Evolutionary conservation across 2,329 filamentous ascomycete genomes (phyloP).

Genomic region (Sporothrix mexicana): DNA sequence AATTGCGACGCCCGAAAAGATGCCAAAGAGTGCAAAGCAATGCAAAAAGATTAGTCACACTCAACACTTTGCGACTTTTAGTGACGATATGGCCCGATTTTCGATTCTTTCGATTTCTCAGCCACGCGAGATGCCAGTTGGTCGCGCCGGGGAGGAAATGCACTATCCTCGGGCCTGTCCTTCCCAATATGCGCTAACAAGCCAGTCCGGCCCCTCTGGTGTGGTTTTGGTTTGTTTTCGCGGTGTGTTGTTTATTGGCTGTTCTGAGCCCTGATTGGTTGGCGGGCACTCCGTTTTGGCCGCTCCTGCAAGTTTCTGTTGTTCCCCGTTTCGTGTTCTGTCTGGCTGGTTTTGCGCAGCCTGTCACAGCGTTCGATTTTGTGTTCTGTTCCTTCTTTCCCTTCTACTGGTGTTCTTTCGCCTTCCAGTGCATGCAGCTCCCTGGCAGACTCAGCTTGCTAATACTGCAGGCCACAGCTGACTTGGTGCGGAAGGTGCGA

Average conservation of each 20-base stretch:
- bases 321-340: background rate
- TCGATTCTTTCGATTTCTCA: constrained; percentile 11
- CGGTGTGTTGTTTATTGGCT: constrained; percentile 1
- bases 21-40: background rate
- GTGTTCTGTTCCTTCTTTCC: background rate
- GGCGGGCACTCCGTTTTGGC: constrained; percentile 16
- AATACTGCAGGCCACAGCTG: constrained; percentile 23
- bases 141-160: constrained; percentile 1
- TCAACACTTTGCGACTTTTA: constrained; percentile 30
- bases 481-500: constrained; percentile 17
- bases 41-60: constrained; percentile 37
- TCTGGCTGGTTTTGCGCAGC: background rate
- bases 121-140: constrained; percentile 26
- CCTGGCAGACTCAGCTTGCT: constrained; percentile 24
- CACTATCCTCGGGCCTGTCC: constrained; percentile 30
- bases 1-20: constrained; percentile 1
- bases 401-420: constrained; percentile 11
- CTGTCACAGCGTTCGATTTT: background rate
- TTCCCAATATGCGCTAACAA: constrained; percentile 28
- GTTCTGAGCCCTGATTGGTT: constrained; percentile 18
- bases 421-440: constrained; percentile 19
- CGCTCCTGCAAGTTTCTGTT: constrained; percentile 12
- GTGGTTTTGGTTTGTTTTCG: background rate
- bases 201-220: constrained; percentile 20
- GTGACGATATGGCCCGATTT: background rate